Base-by-base conservation (phyloP, 345 rosid genomes). In the Cochlearia excelsa region DNA sequence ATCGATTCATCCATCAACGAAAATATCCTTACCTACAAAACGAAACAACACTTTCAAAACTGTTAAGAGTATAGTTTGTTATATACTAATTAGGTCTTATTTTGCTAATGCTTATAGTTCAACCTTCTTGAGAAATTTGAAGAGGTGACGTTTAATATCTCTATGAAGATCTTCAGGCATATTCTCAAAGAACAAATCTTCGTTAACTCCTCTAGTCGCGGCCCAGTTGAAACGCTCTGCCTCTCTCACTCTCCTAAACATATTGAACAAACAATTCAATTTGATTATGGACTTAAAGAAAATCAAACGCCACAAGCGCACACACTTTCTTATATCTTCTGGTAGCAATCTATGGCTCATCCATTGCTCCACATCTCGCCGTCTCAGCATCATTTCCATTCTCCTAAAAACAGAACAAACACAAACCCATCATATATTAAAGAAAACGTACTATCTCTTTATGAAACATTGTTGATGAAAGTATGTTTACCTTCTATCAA, bases 281-380 rank as follows among this genome's bases (percentile, higher is more conserved):
- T 56, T 49, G 23, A 16, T 54, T 10, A 51, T 9, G 23, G 23
- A 16, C 23, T 16, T 16, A 16, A 16, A 16, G 23, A 16, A 16
- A 16, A 16, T 16, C 23, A 16, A 16, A 16, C 23, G 23, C 23
- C 23, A 16, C 23, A 16, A 16, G 23, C 23, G 23, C 23, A 16
- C 23, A 41, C 8, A 88, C 98, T 81, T 83, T 74, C 84, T 78
- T 35, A 92, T 73, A 9, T 59, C 69, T 42, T 66, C 80, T 5
- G 98, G 96, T 66, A 92, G 74, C 48, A 81, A 81, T 2, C 96
- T 83, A 70, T 80, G 96, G 41, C 86, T 83, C 98, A 92, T 92
- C 98, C 98, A 92, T 30, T 83, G 93, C 74, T 88, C 91, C 71
- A 88, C 86, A 74, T 88, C 98, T 35, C 93, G 98, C n/a, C 79